Conservation (phyloP, 2,329 filamentous ascomycete species). For the Graphium sp. region DNA sequence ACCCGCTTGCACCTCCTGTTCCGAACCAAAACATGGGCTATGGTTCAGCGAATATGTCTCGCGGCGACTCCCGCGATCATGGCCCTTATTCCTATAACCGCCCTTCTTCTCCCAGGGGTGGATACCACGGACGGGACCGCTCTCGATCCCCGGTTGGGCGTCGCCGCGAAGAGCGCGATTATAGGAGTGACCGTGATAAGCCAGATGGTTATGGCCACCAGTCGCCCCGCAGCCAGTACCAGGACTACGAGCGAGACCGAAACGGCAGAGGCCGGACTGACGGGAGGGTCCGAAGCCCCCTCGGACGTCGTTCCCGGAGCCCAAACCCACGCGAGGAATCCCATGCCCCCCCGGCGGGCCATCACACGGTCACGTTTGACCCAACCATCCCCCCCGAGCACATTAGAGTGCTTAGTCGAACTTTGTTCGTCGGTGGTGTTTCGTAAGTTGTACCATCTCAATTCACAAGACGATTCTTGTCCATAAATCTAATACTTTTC, state of each 20-base stretch:
- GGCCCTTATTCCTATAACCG: too few relatives aligned
- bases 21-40: too few relatives aligned
- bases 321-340: constrained; percentile 14
- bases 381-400: constrained; percentile 51
- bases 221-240: constrained; percentile 44
- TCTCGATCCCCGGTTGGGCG: constrained; percentile 66
- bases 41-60: too few relatives aligned
- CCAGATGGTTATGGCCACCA: constrained; percentile 60
- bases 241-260: constrained; percentile 35
- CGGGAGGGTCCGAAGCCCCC: constrained; percentile 80
- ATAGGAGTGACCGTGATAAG: constrained; percentile 45
- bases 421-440: constrained; percentile 90
- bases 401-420: constrained; percentile 88
- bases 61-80: too few relatives aligned
- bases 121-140: too few relatives aligned
- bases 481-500: constrained; percentile 3
- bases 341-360: too few relatives aligned
- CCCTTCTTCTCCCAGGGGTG: too few relatives aligned
- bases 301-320: constrained; percentile 46
- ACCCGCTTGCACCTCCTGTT: too few relatives aligned
- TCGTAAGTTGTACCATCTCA: constrained; percentile 42
- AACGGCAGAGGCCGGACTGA: constrained; percentile 39
- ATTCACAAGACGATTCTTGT: background rate
- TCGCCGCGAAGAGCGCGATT: constrained; percentile 50
- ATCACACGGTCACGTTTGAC: constrained; percentile 72